Evolutionary conservation across 225 moss, liverwort and hornwort genomes (phyloP).

Genomic region (Pseudoscleropodium purum): DNA sequence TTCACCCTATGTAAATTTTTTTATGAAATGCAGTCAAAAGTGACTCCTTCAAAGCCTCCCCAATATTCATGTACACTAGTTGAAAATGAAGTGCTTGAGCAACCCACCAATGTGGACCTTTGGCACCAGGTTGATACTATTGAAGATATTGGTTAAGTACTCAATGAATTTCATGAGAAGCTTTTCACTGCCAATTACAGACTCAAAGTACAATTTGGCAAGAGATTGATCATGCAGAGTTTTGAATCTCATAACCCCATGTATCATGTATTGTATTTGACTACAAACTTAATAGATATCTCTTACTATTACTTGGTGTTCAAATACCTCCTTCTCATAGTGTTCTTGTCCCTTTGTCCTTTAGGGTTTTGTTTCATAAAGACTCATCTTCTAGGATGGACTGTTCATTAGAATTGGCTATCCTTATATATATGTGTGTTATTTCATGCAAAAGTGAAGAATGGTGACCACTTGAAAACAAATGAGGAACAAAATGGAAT

Average conservation of each 20-base stretch:
- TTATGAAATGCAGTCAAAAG: not conserved
- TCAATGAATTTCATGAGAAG: not conserved
- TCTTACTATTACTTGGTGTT: not conserved
- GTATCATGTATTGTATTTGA: too few relatives aligned
- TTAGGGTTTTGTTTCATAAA: not conserved
- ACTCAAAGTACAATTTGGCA: not conserved
- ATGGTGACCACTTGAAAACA: not conserved
- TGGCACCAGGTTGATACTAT: not conserved
- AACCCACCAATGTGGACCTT: fast-evolving
- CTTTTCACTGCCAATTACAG: too few relatives aligned
- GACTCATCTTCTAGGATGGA: not conserved
- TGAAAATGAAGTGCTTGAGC: not conserved
- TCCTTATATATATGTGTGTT: not conserved
- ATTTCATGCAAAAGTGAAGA: not conserved
- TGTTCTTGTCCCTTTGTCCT: not conserved
- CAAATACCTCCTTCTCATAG: not conserved
- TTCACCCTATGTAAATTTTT: not conserved
- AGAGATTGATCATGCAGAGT: fast-evolving
- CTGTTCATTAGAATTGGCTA: not conserved
- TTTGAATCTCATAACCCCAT: not conserved
- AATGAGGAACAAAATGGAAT: not conserved
- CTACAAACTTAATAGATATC: too few relatives aligned
- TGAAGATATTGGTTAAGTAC: fast-evolving
- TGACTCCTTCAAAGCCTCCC: fast-evolving
- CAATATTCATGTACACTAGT: not conserved